Base-by-base conservation (phyloP, 495 filamentous ascomycete genomes). In the Daldinia vernicosa region DNA sequence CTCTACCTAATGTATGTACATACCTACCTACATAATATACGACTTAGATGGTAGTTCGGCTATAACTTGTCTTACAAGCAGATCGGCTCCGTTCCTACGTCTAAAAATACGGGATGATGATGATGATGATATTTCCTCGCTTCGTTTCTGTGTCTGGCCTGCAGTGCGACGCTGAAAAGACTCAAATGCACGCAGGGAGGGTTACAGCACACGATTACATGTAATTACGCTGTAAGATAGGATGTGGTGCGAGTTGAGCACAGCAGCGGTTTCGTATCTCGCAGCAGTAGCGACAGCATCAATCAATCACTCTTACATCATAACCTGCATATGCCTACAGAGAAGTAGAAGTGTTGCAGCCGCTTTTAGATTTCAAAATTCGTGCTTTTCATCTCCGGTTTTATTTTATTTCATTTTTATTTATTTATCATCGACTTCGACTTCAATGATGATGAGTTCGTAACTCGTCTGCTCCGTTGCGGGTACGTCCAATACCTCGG, bases 61-160 rank as follows among this genome's bases (percentile, higher is more conserved):
- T 9, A 15, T 47, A 47, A 3, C 17, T 47, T 47, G 27, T 53
- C 50, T 28, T 27, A 52, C 50, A 52, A n/a, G 15, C 0, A 45
- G 50, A 52, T 52, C 50, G 50, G 3, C 1, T 26, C 6, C 12
- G 40, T 27, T 59, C 33, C 51, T 55, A 52, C 65, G 35, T 71
- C 69, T 71, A 71, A 71, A 71, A 71, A 67, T 71, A 71, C 39
- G 47, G 35, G 37, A 60, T 55, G 17, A 24, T 22, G 39, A 28
- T 60, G 33, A 60, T 55, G 17, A 24, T 22, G 39, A 28, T 60
- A 26, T 52, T 26, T 52, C 27, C 19, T 37, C 4, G 17, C 30
- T 54, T 50, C 22, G 19, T 63, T 28, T 63, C 43, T 27, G 4
- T 14, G 0, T 27, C 24, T 35, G 33, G 40, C 54, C 58, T 67